phyloP scores from a whole-genome alignment of 139 green algal species.

The Tetradesmus lagerheimii region DNA sequence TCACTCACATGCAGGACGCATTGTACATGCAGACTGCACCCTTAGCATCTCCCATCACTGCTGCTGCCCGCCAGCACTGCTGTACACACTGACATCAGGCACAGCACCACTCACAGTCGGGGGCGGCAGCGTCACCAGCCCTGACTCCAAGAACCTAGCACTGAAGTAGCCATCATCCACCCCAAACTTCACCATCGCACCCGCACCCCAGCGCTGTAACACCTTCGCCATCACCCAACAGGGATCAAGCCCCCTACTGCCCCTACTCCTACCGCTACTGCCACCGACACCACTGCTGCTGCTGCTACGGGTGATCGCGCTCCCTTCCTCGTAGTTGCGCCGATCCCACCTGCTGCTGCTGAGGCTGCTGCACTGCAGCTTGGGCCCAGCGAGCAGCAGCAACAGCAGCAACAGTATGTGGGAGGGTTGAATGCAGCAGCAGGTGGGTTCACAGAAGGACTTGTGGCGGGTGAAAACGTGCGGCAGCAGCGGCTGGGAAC shows the following conservation, averaged over 20 bases:
- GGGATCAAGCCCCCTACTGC: not conserved
- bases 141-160: not conserved
- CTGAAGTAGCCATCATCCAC: constrained; percentile 12
- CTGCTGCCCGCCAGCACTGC: not conserved
- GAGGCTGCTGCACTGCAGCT: not conserved
- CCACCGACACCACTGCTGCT: not conserved
- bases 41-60: not conserved
- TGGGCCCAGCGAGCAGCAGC: not conserved
- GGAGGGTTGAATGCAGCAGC: no score
- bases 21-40: no score
- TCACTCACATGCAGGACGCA: no score
- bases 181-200: constrained; percentile 1
- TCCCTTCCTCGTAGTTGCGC: not conserved
- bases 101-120: not conserved
- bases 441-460: no score
- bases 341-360: not conserved
- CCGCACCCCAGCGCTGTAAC: not conserved
- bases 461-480: no score
- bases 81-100: not conserved
- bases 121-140: not conserved
- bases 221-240: not conserved
- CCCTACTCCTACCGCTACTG: not conserved
- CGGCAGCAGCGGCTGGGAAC: no score
- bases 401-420: not conserved
- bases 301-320: not conserved